Evolutionary conservation across 345 rosid species (phyloP), one percentile per base, ranked within the genome.

Genomic region (Garcia nutans): DNA sequence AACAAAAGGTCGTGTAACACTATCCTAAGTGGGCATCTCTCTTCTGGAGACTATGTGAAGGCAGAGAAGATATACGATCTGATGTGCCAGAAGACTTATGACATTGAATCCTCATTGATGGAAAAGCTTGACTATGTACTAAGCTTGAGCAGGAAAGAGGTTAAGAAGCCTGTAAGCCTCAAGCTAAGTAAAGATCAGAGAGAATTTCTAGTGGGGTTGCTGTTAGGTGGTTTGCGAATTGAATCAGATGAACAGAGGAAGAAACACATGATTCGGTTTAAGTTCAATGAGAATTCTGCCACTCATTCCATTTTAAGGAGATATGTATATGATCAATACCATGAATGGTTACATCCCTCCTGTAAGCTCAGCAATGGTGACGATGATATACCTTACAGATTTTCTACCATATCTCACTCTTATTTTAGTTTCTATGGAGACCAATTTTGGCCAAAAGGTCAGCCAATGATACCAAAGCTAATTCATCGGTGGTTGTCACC

Each of bases 401-500:
- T 89, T 77, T 83, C 76, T 65, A 89, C 96, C 11, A 77, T 89
- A 68, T 16, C 86, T 0, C 96, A 91, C 78, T 71, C 96, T 1
- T 82, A 74, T 71, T 93, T 93, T 42, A 87, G 85, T 42, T 96
- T 96, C 82, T 92, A 87, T 65, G 97, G 90, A 0, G 90, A 90
- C 26, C 89, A 91, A 74, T 96, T 93, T 83, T 84, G 86, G 89
- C 92, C 94, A 47, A 84, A 77, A 62, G 93, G 89, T 28, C 80
- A 45, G 23, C 85, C 88, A 1, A 73, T 74, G 84, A 85, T 93
- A 71, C 98, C 99, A 1, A 96, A 93, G 85, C 84, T 96, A 77
- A 88, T 96, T 42, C 94, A 96, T 74, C 71, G 97, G 74, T 96
- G 98, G 99, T 81, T 93, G 65, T 87, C 96, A 5, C 96, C 96